phyloP scores from a whole-genome alignment of 2,329 filamentous ascomycete genomes.

The Talaromyces sp. region DNA sequence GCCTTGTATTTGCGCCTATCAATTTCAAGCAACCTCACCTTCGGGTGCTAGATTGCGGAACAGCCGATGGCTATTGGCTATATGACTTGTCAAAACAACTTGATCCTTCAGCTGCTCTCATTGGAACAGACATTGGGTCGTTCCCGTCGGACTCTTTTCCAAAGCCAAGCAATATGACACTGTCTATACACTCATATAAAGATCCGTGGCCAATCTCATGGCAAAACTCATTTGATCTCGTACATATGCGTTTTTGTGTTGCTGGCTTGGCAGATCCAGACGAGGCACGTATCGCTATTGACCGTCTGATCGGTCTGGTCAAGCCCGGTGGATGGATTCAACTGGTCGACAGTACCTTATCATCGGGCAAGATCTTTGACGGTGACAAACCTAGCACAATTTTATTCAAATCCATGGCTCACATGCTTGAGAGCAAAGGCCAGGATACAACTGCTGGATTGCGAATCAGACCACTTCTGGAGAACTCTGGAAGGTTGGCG shows the following conservation, averaged over 20 bases:
- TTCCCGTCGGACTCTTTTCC: slow-evolving; percentile 9
- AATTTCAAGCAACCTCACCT: background rate
- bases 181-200: background rate
- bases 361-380: background rate
- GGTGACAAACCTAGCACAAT: slow-evolving; percentile 4
- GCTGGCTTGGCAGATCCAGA: background rate
- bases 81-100: slow-evolving; percentile 7
- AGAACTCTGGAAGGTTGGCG: background rate
- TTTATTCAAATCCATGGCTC: slow-evolving; percentile 9
- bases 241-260: slow-evolving; percentile 10
- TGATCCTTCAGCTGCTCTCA: background rate
- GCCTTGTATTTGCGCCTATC: slow-evolving; percentile 4
- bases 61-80: slow-evolving; percentile 10
- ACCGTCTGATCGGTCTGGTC: slow-evolving; percentile 8
- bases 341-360: slow-evolving; percentile 24
- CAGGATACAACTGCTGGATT: slow-evolving; percentile 5
- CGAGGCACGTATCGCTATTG: slow-evolving; percentile 5
- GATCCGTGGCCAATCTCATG: slow-evolving; percentile 7
- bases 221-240: slow-evolving; percentile 9
- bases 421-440: slow-evolving; percentile 6
- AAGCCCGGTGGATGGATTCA: slow-evolving; percentile 32
- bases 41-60: slow-evolving; percentile 8
- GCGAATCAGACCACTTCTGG: background rate
- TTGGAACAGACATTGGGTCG: slow-evolving; percentile 9
- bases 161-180: background rate